Percentiles rank a stretch among this genome's conserved stretches.
Evolutionary conservation across 306 rosid species (phyloP).

Genomic region (Sicyos edulis): DNA sequence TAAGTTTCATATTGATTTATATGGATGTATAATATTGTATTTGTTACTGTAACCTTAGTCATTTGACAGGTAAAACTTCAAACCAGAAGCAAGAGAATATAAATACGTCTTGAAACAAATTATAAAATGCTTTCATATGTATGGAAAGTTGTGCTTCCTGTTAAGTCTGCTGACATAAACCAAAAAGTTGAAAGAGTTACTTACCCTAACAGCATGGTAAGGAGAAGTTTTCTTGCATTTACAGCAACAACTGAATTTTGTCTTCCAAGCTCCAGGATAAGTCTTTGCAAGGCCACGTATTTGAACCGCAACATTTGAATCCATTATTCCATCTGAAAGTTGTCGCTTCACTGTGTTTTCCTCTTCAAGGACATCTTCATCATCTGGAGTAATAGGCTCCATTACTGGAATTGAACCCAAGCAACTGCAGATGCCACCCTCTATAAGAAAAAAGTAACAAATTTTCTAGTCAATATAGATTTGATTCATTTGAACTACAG

Average conservation of each 20-base stretch:
- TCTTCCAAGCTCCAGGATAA: slow-evolving; percentile 48
- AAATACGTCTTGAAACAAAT: background rate
- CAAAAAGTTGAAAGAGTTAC: slow-evolving; percentile 10
- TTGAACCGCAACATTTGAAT: slow-evolving; percentile 66
- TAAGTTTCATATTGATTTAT: slow-evolving; percentile 4
- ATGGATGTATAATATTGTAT: background rate
- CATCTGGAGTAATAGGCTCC: slow-evolving; percentile 54
- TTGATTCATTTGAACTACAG: slow-evolving; percentile 1
- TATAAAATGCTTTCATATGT: background rate
- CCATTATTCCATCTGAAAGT: slow-evolving; percentile 35
- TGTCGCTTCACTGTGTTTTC: slow-evolving; percentile 59
- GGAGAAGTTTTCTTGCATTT: slow-evolving; percentile 47
- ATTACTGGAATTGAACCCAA: slow-evolving; percentile 35
- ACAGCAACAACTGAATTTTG: slow-evolving; percentile 50
- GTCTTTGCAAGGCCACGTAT: slow-evolving; percentile 71
- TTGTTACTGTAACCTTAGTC: background rate
- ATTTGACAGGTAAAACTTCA: slow-evolving; percentile 10
- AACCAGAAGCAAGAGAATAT: background rate
- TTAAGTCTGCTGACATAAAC: slow-evolving; percentile 1
- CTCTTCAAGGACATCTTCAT: slow-evolving; percentile 82
- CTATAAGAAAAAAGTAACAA: slow-evolving; percentile 30
- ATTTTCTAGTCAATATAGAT: slow-evolving; percentile 2
- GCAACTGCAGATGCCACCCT: slow-evolving; percentile 79
- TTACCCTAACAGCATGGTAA: slow-evolving; percentile 73
- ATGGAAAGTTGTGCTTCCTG: background rate